These are phyloP conservation scores for Silybum marianum DNA, from an alignment of 129 eudicot species.

Conservation along the genomic window DNA sequence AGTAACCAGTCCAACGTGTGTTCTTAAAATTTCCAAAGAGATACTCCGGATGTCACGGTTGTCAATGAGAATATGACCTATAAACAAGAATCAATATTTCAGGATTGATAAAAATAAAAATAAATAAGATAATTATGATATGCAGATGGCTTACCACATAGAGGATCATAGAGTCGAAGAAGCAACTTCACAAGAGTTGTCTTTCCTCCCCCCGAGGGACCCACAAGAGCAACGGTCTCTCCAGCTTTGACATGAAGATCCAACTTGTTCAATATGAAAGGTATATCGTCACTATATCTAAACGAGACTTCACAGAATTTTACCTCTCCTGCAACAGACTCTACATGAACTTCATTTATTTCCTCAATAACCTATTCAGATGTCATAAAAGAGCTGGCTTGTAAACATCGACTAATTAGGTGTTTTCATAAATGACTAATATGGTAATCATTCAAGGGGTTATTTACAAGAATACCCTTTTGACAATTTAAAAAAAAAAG, in stretches of 20 bases:
- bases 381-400: constrained; percentile 8
- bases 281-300: constrained; percentile 54
- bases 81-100: constrained; percentile 6
- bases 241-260: constrained; percentile 87
- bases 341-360: constrained; percentile 64
- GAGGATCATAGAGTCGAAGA: constrained; percentile 93
- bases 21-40: constrained; percentile 61
- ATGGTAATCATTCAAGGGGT: background rate
- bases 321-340: constrained; percentile 70
- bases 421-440: background rate
- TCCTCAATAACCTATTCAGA: constrained; percentile 56
- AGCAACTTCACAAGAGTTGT: constrained; percentile 84
- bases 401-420: background rate
- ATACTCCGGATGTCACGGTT: constrained; percentile 57
- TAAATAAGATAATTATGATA: background rate
- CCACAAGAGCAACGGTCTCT: constrained; percentile 90
- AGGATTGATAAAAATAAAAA: background rate
- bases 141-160: constrained; percentile 50
- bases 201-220: constrained; percentile 99
- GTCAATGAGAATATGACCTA: constrained; percentile 78
- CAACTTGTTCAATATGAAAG: constrained; percentile 58
- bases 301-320: constrained; percentile 62
- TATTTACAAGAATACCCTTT: background rate
- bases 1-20: constrained; percentile 81
- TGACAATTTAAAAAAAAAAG: background rate